phyloP scores from a whole-genome alignment of 805 yeast species.

The Wickerhamomyces kurtzmanii region DNA sequence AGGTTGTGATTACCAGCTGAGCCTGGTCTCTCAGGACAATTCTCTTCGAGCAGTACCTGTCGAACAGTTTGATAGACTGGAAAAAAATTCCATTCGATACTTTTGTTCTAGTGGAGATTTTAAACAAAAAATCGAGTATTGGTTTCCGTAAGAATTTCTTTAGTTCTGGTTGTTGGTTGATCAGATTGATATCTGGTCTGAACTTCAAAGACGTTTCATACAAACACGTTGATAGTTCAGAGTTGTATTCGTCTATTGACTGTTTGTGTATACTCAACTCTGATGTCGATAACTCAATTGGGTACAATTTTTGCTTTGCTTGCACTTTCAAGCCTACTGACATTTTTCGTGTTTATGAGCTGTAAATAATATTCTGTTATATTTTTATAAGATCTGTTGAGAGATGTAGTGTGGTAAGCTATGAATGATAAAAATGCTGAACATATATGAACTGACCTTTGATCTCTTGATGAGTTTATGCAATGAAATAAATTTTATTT shows the following conservation, averaged over 20 bases:
- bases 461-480: too few species aligned
- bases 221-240: conserved; percentile 33
- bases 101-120: conserved; percentile 54
- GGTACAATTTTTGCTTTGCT: conserved; percentile 39
- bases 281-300: conserved; percentile 35
- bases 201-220: conserved; percentile 25
- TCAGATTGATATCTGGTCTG: conserved; percentile 52
- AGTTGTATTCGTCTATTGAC: conserved; percentile 38
- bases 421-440: too few species aligned
- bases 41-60: conserved; percentile 84
- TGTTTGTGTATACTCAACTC: conserved; percentile 39
- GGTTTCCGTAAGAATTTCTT: conserved; percentile 63
- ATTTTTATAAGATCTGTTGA: too few species aligned
- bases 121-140: conserved; percentile 72
- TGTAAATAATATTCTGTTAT: too few species aligned
- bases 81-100: conserved; percentile 59
- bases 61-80: conserved; percentile 69
- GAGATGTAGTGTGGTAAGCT: too few species aligned
- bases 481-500: too few species aligned
- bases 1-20: conserved; percentile 84
- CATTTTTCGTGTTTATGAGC: too few species aligned
- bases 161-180: conserved; percentile 83
- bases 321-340: conserved; percentile 24
- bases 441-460: too few species aligned
- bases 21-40: conserved; percentile 79